Conservation (phyloP, 2,329 filamentous ascomycete genomes). For the Alternaria atra region DNA sequence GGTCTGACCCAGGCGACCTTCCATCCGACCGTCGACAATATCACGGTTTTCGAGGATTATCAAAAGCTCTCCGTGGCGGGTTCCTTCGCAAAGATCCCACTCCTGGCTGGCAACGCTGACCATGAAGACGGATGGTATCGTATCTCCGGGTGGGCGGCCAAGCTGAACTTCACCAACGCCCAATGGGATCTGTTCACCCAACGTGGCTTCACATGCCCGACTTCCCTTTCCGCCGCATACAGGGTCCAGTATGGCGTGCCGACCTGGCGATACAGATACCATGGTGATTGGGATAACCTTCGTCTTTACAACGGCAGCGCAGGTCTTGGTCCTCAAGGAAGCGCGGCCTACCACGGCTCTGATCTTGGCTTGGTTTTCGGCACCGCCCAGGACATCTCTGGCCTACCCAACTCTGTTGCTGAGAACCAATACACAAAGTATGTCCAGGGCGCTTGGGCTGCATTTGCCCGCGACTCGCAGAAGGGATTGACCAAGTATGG, state of each 20-base stretch:
- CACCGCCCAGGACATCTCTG: conserved; percentile 37
- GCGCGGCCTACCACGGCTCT: conserved; percentile 50
- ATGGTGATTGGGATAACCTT: conserved; percentile 48
- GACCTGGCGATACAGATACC: conserved; percentile 51
- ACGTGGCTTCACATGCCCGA: conserved; percentile 38
- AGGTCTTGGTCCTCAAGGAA: conserved; percentile 36
- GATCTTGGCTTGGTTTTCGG: conserved; percentile 50
- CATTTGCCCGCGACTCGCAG: conserved; percentile 47
- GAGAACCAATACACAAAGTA: conserved; percentile 43
- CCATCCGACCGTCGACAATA: conserved; percentile 42
- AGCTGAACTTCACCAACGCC: conserved; percentile 31
- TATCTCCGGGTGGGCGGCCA: conserved; percentile 33
- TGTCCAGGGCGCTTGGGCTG: conserved; percentile 42
- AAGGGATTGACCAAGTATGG: conserved; percentile 42
- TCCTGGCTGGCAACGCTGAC: conserved; percentile 36
- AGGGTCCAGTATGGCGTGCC: conserved; percentile 39
- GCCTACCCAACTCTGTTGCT: conserved; percentile 28
- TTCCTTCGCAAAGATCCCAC: conserved; percentile 35
- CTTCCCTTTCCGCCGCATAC: conserved; percentile 23
- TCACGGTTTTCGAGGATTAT: conserved; percentile 43
- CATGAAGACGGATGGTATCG: conserved; percentile 41
- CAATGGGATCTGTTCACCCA: conserved; percentile 38
- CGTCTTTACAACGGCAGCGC: conserved; percentile 42
- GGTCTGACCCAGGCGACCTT: conserved; percentile 40
- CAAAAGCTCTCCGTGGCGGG: conserved; percentile 31